A percentile compares a stretch with the other conserved stretches of the same genome.
Evolutionary conservation across 139 green algal species (phyloP).

Genomic region (Microglena sp.): DNA sequence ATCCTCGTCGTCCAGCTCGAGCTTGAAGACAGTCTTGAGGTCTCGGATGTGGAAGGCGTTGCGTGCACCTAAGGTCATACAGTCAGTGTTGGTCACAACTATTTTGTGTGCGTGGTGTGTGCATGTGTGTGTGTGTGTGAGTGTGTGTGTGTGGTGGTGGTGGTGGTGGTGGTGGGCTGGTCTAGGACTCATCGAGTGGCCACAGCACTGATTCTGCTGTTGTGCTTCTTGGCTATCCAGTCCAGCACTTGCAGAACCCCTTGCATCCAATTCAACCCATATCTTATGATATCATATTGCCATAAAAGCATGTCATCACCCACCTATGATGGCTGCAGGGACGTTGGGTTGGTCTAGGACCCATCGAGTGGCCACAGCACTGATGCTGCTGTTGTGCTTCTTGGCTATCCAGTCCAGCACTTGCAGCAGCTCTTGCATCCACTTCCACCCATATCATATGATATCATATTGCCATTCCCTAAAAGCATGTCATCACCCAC

Average conservation of each 20-base stretch:
- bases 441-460: too few species aligned
- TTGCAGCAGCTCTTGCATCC: too few species aligned
- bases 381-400: slow-evolving; percentile 2
- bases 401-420: too few species aligned
- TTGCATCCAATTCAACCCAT: too few species aligned
- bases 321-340: slow-evolving; percentile 20
- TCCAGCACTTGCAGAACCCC: too few species aligned
- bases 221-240: too few species aligned
- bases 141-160: too few species aligned
- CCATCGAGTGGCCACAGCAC: slow-evolving; percentile 39
- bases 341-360: slow-evolving; percentile 52
- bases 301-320: too few species aligned
- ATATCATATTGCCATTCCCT: too few species aligned
- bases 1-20: slow-evolving; percentile 46
- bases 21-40: slow-evolving; percentile 12
- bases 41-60: slow-evolving; percentile 60
- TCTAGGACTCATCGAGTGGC: slow-evolving; percentile 59
- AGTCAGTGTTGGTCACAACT: neutral
- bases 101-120: neutral
- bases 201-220: slow-evolving; percentile 10
- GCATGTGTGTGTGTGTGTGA: neutral
- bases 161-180: slow-evolving; percentile 25
- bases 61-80: slow-evolving; percentile 54
- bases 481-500: slow-evolving; percentile 14
- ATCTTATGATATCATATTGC: too few species aligned